Evolutionary conservation across 2,329 filamentous ascomycete genomes (phyloP).

Genomic region (Pseudohalonectria lignicola): DNA sequence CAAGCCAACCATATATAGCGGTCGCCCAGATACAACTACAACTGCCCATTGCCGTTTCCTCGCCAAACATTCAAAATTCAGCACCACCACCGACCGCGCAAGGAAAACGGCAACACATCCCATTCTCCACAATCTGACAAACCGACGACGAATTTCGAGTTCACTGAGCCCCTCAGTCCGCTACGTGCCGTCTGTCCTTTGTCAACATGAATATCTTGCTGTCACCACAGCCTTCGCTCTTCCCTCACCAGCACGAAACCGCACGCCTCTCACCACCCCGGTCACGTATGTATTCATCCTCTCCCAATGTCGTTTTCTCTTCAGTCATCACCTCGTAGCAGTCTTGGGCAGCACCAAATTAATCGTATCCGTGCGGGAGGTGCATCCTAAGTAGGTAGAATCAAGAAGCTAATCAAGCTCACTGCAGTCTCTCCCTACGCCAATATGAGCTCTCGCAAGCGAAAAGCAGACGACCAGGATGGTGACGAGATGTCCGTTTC

Average conservation of each 20-base stretch:
- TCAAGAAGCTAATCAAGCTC: too few relatives aligned
- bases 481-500: conserved; percentile 89
- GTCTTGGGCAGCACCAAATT: too few relatives aligned
- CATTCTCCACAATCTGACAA: too few relatives aligned
- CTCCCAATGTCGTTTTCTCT: neutral
- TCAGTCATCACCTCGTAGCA: neutral
- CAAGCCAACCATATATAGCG: too few relatives aligned
- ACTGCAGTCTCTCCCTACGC: conserved; percentile 39
- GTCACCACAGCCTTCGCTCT: conserved; percentile 46
- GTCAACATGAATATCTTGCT: conserved; percentile 50
- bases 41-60: too few relatives aligned
- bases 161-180: too few relatives aligned
- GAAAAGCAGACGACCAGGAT: conserved; percentile 70
- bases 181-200: neutral
- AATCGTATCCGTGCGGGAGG: neutral
- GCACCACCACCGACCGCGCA: too few relatives aligned
- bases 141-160: too few relatives aligned
- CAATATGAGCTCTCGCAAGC: conserved; percentile 55
- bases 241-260: conserved; percentile 47
- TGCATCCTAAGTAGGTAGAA: neutral
- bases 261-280: conserved; percentile 42
- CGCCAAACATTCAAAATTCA: too few relatives aligned
- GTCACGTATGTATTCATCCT: conserved; percentile 33
- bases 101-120: too few relatives aligned
- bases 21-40: too few relatives aligned